Evolutionary conservation across 306 rosid species (phyloP).

Genomic region (Astragalus membranaceus): DNA sequence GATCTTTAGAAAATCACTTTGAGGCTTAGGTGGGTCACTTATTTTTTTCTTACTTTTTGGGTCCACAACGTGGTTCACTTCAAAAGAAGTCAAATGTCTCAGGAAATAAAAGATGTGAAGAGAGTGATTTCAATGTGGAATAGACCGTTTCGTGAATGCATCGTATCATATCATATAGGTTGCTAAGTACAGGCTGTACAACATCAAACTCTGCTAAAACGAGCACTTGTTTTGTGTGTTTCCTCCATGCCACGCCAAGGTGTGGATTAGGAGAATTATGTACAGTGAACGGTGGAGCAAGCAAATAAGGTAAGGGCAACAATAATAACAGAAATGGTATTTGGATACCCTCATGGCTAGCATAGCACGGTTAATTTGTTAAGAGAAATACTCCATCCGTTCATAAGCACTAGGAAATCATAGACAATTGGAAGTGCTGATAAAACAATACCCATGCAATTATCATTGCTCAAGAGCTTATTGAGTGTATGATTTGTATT

Average conservation of each 20-base stretch:
- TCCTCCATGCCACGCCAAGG: too few relatives aligned
- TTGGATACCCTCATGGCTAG: not conserved
- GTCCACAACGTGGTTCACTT: constrained; percentile 8
- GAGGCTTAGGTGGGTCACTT: constrained; percentile 9
- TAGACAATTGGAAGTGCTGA: not conserved
- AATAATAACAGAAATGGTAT: not conserved
- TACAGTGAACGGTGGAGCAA: not conserved
- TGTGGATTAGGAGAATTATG: not conserved
- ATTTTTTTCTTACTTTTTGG: not conserved
- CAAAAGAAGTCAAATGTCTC: not conserved
- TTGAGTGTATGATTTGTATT: not conserved
- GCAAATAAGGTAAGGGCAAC: not conserved
- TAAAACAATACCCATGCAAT: not conserved
- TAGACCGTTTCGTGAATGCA: not conserved
- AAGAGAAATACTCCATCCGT: too few relatives aligned
- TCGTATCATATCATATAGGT: not conserved
- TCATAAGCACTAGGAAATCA: not conserved
- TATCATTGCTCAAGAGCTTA: constrained; percentile 10
- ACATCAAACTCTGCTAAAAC: not conserved
- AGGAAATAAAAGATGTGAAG: not conserved
- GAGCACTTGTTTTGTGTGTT: not conserved
- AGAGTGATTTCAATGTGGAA: constrained; percentile 6
- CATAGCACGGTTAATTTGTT: not conserved
- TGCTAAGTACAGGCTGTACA: too few relatives aligned
- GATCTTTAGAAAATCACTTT: constrained; percentile 7